Base-by-base conservation (phyloP, 768 basidiomycete genomes). In the Obba rivulosa region DNA sequence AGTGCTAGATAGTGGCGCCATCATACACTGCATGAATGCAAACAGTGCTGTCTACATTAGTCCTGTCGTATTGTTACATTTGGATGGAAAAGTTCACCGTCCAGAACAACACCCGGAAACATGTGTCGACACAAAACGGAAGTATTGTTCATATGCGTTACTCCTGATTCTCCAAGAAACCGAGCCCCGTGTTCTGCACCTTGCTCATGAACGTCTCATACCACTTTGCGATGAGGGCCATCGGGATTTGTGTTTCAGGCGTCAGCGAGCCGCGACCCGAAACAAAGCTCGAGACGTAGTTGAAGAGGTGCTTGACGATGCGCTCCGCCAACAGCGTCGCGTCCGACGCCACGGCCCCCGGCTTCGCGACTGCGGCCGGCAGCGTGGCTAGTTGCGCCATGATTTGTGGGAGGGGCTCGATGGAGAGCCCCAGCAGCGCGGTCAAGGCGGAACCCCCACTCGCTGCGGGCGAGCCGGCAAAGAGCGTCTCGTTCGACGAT, bases 391-490 rank as follows among this genome's bases (percentile, higher is more conserved):
- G 64, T 55, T 92, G 82, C 0, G 71, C 61, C 35, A 77, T 70
- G 45, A 93, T 83, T 20, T 75, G 65, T 0, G 71, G 55, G 8
- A 92, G 69, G 7, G 89, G 87, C 65, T 92, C 91, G 62, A 92
- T 77, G 11, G 89, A 74, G 48, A 94, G 69, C 1, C 92, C 92
- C 7, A 93, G 78, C 48, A 86, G 75, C 21, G 87, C 87, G 0
- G 80, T 84, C 23, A 85, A 79, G 28, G 60, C 59, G 34, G 50
- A 44, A 17, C 44, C 53, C 25, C 50, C n/a, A 51, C 65, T 2
- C 2, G 67, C 61, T 3, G 62, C 57, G 4, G 46, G 49, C 22
- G 57, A 58, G 37, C 56, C 55, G 34, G 57, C 59, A 51, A 68
- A 69, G 14, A 68, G 57, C 11, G 59, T 61, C 34, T 66, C 59